Evolutionary conservation across 768 basidiomycete genomes (phyloP).

Genomic region (Hortiboletus flavorubellus): DNA sequence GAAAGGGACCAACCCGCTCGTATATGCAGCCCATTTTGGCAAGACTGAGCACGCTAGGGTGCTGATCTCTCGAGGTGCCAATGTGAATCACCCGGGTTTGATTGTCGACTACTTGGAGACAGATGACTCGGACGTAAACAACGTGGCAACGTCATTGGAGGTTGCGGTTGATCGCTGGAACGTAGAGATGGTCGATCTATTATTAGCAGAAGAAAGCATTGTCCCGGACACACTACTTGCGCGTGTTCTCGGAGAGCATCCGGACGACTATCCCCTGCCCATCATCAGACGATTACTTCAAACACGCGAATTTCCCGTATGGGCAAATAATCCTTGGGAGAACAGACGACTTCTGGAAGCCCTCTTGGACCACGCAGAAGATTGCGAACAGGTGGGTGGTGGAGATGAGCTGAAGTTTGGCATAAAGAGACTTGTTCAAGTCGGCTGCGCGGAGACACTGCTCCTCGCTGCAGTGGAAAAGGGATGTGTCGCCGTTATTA

Average conservation of each 20-base stretch:
- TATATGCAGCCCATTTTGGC: constrained; percentile 1
- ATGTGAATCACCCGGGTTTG: not conserved
- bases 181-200: not conserved
- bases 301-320: not conserved
- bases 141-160: not conserved
- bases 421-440: not conserved
- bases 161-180: constrained; percentile 1
- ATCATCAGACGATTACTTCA: not conserved
- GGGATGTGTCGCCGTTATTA: not conserved
- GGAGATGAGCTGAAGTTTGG: not conserved
- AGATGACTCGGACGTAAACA: not conserved
- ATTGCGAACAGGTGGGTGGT: not conserved
- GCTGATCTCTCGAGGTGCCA: not conserved
- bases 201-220: not conserved
- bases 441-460: not conserved
- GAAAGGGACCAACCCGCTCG: constrained; percentile 1
- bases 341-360: not conserved
- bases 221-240: not conserved
- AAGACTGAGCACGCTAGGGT: not conserved
- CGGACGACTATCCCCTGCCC: not conserved
- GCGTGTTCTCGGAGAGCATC: not conserved
- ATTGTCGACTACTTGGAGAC: not conserved
- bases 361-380: not conserved
- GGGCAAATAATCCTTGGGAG: not conserved
- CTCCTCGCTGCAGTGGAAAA: not conserved